These are phyloP conservation scores for Mycena rebaudengoi DNA, from an alignment of 768 basidiomycete genomes.

Conservation along the genomic window DNA sequence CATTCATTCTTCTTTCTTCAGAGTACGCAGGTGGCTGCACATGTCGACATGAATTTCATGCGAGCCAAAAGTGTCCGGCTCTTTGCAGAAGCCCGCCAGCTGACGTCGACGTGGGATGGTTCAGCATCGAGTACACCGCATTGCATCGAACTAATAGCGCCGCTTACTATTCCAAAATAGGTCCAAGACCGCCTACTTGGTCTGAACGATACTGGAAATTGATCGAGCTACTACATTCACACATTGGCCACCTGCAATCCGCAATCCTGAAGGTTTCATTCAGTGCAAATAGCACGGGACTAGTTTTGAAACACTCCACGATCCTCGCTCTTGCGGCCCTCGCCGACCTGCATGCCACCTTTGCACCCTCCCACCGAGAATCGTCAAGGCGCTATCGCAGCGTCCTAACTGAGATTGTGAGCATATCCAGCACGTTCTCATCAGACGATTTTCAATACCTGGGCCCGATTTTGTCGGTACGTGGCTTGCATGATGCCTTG, in stretches of 20 bases:
- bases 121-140: neutral
- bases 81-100: too few species aligned
- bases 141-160: neutral
- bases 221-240: constrained; percentile 14
- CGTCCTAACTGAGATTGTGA: constrained; percentile 21
- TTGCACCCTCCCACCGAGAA: constrained; percentile 21
- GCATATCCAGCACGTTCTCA: constrained; percentile 26
- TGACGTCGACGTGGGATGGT: too few species aligned
- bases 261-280: constrained; percentile 16
- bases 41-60: too few species aligned
- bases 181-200: constrained; percentile 12
- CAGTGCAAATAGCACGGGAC: constrained; percentile 12
- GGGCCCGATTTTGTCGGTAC: constrained; percentile 24
- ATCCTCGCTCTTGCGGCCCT: constrained; percentile 19
- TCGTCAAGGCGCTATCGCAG: constrained; percentile 24
- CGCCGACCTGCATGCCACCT: constrained; percentile 25
- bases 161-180: neutral
- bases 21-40: too few species aligned
- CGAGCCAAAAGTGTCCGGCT: too few species aligned
- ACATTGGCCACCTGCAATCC: constrained; percentile 11
- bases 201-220: constrained; percentile 25
- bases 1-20: too few species aligned
- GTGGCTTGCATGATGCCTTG: neutral
- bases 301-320: constrained; percentile 15
- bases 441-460: constrained; percentile 24